A percentile compares a stretch with the other conserved stretches of the same genome.
These are phyloP conservation scores for Yarrowia sp. DNA, from an alignment of 805 yeast species.

Conservation along the genomic window DNA sequence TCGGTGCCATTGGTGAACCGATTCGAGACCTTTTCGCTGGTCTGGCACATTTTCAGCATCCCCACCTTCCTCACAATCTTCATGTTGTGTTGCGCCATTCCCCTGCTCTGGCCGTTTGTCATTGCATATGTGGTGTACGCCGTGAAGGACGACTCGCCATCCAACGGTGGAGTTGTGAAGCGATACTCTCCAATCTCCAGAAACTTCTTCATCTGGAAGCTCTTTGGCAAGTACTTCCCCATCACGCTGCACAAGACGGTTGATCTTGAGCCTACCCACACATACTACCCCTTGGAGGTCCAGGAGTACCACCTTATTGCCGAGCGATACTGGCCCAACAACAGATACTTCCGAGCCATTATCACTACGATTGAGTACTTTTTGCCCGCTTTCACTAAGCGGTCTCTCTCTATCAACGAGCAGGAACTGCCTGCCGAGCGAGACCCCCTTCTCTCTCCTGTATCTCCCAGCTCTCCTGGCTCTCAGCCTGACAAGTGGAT, in stretches of 20 bases:
- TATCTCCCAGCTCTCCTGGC: slow-evolving; percentile 22
- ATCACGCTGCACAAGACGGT: slow-evolving; percentile 63
- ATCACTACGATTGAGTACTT: slow-evolving; percentile 14
- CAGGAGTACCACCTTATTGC: slow-evolving; percentile 19
- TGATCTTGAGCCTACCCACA: slow-evolving; percentile 65
- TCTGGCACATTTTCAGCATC: slow-evolving; percentile 72
- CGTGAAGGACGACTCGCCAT: slow-evolving; percentile 61
- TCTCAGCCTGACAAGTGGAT: slow-evolving; percentile 25
- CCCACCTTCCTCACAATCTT: slow-evolving; percentile 49
- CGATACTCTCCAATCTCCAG: slow-evolving; percentile 60
- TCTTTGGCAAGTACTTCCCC: slow-evolving; percentile 79
- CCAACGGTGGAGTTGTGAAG: slow-evolving; percentile 65
- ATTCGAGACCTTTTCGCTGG: slow-evolving; percentile 62
- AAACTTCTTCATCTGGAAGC: slow-evolving; percentile 59
- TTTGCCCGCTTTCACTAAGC: slow-evolving; percentile 12
- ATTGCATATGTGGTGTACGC: slow-evolving; percentile 65
- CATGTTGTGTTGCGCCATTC: slow-evolving; percentile 57
- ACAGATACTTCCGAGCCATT: neutral
- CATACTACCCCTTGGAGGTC: slow-evolving; percentile 21
- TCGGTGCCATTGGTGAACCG: slow-evolving; percentile 43
- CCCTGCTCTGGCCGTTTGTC: slow-evolving; percentile 64
- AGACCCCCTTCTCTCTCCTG: slow-evolving; percentile 25
- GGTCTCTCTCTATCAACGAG: slow-evolving; percentile 18
- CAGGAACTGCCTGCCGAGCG: neutral
- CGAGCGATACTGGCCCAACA: slow-evolving; percentile 19